Base-by-base conservation (phyloP, 2,329 filamentous ascomycete species). In the Botrytis sinoallii region DNA sequence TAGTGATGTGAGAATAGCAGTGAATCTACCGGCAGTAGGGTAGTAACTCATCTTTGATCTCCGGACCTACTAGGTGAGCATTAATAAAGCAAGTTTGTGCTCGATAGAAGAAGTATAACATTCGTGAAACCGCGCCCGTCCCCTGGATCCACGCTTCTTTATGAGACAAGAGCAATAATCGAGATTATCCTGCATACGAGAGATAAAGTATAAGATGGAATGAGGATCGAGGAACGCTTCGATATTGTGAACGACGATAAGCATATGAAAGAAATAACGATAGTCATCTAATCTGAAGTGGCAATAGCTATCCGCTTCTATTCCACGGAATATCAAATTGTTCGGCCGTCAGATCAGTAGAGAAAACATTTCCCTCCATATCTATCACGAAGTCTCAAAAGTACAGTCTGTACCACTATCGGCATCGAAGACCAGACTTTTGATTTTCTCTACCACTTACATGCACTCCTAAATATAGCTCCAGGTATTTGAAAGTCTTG, bases 31-130 rank as follows among this genome's bases (percentile, higher is more conserved):
- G 2, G 12, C 12, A 55, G 5, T 7, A 3, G 5, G 48, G 4
- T 55, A 3, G 5, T 55, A n/a, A 12, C 12, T 0, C 5, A 2
- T 55, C 12, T n/a, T n/a, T 0, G 25, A 55, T n/a, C 3, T 16
- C 3, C 12, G n/a, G 16, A 7, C 48, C 48, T 55, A 55, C 5
- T n/a, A n/a, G 5, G 5, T 55, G 48, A 12, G n/a, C 16, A 55
- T 55, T n/a, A 7, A 14, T 55, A 7, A 12, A 16, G 48, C 25
- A 3, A n/a, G 12, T 55, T n/a, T 55, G 8, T 55, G 25, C 48
- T 55, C 12, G 25, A 16, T 55, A n/a, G 48, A 55, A 55, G 12
- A n/a, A 55, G 25, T n/a, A 55, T n/a, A 55, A 25, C 48, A n/a
- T 55, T n/a, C 25, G 12, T 16, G 48, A 55, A 55, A n/a, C 5